Base-by-base conservation (phyloP, 768 basidiomycete species). In the Coprinopsis strossmayeri region DNA sequence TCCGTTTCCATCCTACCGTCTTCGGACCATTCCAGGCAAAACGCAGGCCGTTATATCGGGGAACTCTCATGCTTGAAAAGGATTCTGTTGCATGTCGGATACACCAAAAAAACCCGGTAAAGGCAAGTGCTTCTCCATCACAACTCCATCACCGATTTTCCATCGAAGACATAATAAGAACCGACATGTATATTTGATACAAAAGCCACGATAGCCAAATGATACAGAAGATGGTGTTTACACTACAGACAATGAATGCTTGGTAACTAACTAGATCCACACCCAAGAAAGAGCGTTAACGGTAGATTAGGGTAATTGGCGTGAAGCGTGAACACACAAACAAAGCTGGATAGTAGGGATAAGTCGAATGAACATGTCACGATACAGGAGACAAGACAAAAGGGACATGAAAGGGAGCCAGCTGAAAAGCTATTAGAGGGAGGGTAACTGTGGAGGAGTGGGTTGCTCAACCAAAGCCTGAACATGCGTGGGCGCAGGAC, bases 171-270 rank as follows among this genome's bases (percentile, higher is more conserved):
- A n/a, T 35, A 18, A 12, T 7, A 24, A 15, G 12, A 38, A 13
- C n/a, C 23, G 10, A 37, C 23, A 24, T 3, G 28, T 44, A 39
- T 50, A 50, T 50, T 50, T 45, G 49, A 50, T 50, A 50, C 49
- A 50, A 44, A 18, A 42, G 30, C 49, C 38, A 45, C 24, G 12
- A 38, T 25, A 21, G 23, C 34, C 10, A 18, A 18, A 18, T 38
- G 49, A 45, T 50, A 50, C 49, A 50, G 18, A 45, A 35, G 17
- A 25, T n/a, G n/a, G 17, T 26, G 49, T 49, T 34, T 34, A 50
- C 42, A 45, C 49, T 44, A 50, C 35, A 50, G 20, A 26, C 40
- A 12, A 42, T 18, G 24, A 11, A 9, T 26, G 20, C 12, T 10
- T 21, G 9, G 40, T 23, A 11, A 42, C 5, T 23, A 42, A 42